Conservation (phyloP, 2,329 filamentous ascomycete species). For the Beauveria bassiana region DNA sequence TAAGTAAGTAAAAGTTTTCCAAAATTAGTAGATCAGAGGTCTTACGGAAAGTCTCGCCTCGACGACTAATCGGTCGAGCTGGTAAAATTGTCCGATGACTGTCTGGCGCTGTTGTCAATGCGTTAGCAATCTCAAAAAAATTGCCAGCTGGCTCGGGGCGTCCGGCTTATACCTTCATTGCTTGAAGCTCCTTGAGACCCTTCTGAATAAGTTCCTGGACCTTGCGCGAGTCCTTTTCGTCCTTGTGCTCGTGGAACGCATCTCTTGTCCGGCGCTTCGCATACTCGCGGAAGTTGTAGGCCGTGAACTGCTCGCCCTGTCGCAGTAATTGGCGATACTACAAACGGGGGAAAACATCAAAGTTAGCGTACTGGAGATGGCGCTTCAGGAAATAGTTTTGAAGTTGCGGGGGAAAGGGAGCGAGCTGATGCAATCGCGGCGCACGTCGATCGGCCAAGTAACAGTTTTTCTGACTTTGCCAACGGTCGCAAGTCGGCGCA, state of each 20-base stretch:
- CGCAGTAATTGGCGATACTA: conserved; percentile 90
- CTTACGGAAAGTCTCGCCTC: conserved; percentile 75
- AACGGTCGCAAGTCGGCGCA: conserved; percentile 4
- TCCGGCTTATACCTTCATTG: conserved; percentile 65
- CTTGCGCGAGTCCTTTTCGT: conserved; percentile 63
- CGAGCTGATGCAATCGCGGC: not conserved
- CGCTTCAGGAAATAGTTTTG: not conserved
- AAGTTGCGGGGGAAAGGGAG: not conserved
- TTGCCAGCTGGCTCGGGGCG: not conserved
- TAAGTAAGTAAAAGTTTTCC: conserved; percentile 11
- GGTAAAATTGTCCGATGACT: conserved; percentile 88
- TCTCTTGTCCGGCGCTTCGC: conserved; percentile 84
- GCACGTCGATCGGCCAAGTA: not conserved
- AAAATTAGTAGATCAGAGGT: conserved; percentile 13
- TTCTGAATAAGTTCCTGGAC: conserved; percentile 87
- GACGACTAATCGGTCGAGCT: conserved; percentile 83
- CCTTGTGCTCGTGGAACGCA: conserved; percentile 75
- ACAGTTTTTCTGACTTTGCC: not conserved
- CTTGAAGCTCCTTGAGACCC: conserved; percentile 76
- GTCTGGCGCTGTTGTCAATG: conserved; percentile 68
- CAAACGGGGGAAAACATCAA: not conserved
- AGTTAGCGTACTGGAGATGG: not conserved
- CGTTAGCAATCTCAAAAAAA: conserved; percentile 6
- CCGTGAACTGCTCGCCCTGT: conserved; percentile 76
- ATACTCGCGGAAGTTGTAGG: conserved; percentile 98